phyloP scores from a whole-genome alignment of 148 eudicot genomes.

The Persicaria tinctoria region DNA sequence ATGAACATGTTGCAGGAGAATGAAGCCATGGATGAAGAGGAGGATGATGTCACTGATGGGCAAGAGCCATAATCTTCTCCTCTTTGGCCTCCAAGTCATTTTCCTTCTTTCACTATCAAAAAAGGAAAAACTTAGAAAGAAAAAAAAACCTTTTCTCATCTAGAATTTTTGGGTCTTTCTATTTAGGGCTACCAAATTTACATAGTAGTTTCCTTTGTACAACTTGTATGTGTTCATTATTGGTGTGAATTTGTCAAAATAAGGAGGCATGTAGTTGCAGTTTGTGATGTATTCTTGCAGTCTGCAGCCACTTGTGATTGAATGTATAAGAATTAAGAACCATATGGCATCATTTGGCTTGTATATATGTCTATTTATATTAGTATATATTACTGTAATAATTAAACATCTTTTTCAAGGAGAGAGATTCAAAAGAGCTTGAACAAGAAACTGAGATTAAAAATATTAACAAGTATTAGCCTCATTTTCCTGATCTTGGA shows the following conservation, averaged over 20 bases:
- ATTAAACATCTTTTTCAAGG: background rate
- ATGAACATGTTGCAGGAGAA: conserved; percentile 83
- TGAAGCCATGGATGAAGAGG: conserved; percentile 34
- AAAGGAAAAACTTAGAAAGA: background rate
- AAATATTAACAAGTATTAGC: background rate
- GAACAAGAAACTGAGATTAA: background rate
- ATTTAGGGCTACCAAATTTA: background rate
- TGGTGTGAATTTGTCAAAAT: background rate
- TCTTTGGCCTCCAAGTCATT: background rate
- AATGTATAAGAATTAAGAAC: background rate
- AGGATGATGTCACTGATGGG: conserved; percentile 20
- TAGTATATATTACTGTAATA: background rate
- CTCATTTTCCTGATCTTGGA: background rate
- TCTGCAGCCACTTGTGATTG: background rate
- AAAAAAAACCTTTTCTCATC: background rate
- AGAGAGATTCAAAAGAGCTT: background rate
- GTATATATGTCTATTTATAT: background rate
- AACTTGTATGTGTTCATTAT: background rate
- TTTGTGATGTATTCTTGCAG: background rate
- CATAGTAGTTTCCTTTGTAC: background rate
- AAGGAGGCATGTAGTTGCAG: background rate
- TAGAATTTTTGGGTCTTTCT: background rate
- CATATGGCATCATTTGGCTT: background rate
- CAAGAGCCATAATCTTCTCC: background rate
- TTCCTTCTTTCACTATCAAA: background rate